Base-by-base conservation (phyloP, 1,139 yeast genomes). In the Lodderomyces beijingensis region DNA sequence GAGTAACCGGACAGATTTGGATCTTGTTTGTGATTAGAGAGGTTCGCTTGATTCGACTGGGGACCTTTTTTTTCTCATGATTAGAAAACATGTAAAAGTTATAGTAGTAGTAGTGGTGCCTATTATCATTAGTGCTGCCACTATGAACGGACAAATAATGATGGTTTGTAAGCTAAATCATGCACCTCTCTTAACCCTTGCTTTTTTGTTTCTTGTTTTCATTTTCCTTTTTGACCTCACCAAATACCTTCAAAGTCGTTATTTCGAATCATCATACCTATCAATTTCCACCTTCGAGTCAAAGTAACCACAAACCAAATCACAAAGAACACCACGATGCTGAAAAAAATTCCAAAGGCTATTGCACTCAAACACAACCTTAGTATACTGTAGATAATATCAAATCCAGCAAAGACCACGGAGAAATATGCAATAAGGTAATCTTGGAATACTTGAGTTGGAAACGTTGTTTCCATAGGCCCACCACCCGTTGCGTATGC, bases 361-460 rank as follows among this genome's bases (percentile, higher is more conserved):
- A 42, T 28, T 6, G 47, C 44, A 9, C 55, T 52, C 9, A 45
- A 22, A 30, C 41, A 28, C 16, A 50, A 31, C 26, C 57, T 38
- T 4, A 51, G 19, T 12, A 50, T 38, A 33, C 52, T 44, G 33
- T 53, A 53, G 16, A 42, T 15, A 2, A 50, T 40, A 40, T 53
- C 58, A 16, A 51, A 31, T 7, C 45, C 41, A 5, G 51, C 50
- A 30, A 50, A 43, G 4, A 43, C n/a, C 3, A 43, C 29, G 6
- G 47, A 37, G 6, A 43, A 23, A 12, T n/a, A 23, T 10, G 11
- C n/a, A 8, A 12, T 23, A 7, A 23, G 14, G n/a, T 23, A 23
- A 6, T 6, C 25, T 23, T 7, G 6, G 12, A 23, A 6, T 7
- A 23, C 28, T 16, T 9, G 32, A 27, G 10, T 35, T 19, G 8